Evolutionary conservation across 805 yeast genomes (phyloP).

Genomic region (Diddensiella transvaalensis): DNA sequence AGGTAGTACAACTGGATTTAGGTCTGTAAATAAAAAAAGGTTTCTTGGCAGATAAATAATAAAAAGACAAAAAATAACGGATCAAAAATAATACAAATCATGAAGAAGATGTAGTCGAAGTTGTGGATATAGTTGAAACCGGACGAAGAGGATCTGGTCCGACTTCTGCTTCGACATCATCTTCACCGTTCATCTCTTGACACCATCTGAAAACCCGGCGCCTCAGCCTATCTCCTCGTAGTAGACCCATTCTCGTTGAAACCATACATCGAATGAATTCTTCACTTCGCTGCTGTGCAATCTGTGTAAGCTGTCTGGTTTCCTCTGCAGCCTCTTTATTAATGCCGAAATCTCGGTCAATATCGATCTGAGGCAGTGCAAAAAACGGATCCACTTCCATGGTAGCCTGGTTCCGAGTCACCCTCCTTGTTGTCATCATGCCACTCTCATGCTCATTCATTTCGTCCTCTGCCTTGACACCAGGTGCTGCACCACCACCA

Average conservation of each 20-base stretch:
- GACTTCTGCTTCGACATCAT: constrained; percentile 27
- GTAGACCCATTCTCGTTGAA: constrained; percentile 69
- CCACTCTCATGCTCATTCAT: constrained; percentile 45
- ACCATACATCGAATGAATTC: constrained; percentile 80
- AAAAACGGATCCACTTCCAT: constrained; percentile 59
- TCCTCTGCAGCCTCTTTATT: constrained; percentile 59
- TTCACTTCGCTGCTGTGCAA: constrained; percentile 74
- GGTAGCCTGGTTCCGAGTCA: constrained; percentile 30
- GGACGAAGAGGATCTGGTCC: constrained; percentile 9
- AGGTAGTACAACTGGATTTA: neutral
- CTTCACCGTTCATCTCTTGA: constrained; percentile 67
- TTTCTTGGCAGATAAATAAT: neutral
- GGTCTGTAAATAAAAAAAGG: neutral
- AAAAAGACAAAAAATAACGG: neutral
- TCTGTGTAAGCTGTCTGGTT: constrained; percentile 69
- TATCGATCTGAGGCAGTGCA: constrained; percentile 50
- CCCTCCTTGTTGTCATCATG: constrained; percentile 21
- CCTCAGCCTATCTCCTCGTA: constrained; percentile 73
- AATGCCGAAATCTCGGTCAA: constrained; percentile 51
- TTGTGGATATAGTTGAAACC: neutral
- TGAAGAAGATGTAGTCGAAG: constrained; percentile 1
- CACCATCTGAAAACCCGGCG: constrained; percentile 77
- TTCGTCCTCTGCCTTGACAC: constrained; percentile 48
- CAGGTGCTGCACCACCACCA: no score
- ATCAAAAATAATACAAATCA: neutral